Base-by-base conservation (phyloP, 257 asterid species). In the Perilla frutescens region DNA sequence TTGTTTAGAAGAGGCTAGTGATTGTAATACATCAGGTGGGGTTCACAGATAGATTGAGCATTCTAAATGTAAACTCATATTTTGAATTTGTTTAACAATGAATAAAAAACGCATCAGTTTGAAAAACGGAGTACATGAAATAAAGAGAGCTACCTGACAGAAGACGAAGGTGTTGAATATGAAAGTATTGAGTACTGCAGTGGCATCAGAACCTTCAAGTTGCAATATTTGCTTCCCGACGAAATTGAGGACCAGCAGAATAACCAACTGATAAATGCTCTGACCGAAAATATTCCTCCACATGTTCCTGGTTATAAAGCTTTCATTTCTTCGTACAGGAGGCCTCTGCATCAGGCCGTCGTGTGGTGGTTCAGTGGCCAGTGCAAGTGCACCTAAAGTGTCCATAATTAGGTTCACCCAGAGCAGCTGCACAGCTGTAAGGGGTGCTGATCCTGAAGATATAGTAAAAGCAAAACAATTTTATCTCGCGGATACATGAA, bases 381-480 rank as follows among this genome's bases (percentile, higher is more conserved):
- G 87, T 48, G 99, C 99, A 62, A 95, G 91, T 68, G 99, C 99
- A 58, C 99, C 99, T 73, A 95, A 80, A 53, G 99, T 95, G 83
- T 95, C 99, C 99, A 95, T 95, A 47, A 95, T 95, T 72, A 95
- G 85, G 91, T 95, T 95, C 77, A 95, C 98, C 98, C 99, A 95
- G 1, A 95, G 96, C 89, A 95, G 80, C 80, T 95, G 99, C 47
- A 95, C 98, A 6, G 97, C 97, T 5, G 99, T 95, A 68, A 95
- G 97, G 61, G 99, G 99, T 68, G 98, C 99, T 13, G 98, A 86
- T 63, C 99, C 98, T 95, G 91, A 73, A 72, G 34, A 12, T 14
- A 15, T 45, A 67, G 20, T 37, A 44, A 77, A 32, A 49, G 60
- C 51, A 54, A 12, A 32, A 8, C 8, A 14, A 26, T 32, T 20